Evolutionary conservation across 2,329 filamentous ascomycete species (phyloP).

Genomic region (Cladobotryum mycophilum): DNA sequence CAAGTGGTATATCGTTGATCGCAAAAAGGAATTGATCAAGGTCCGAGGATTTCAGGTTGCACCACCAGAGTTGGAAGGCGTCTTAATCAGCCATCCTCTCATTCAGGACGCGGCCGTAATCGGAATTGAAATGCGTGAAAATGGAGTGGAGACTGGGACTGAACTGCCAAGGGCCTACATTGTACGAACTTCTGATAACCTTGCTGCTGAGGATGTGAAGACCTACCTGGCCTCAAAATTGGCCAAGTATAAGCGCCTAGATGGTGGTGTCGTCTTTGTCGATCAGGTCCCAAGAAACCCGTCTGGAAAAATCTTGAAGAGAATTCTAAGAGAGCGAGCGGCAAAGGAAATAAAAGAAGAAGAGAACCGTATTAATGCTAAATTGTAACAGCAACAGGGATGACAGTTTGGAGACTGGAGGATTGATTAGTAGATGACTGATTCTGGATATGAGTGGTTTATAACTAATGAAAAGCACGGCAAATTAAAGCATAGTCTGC

Average conservation of each 20-base stretch:
- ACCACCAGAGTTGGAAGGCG: conserved; percentile 68
- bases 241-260: conserved; percentile 59
- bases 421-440: too few species aligned
- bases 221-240: conserved; percentile 50
- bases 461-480: too few species aligned
- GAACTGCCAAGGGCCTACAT: conserved; percentile 53
- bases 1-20: conserved; percentile 53
- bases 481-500: too few species aligned
- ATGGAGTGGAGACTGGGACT: conserved; percentile 40
- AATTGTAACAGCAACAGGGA: too few species aligned
- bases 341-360: too few species aligned
- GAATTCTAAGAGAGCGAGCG: conserved; percentile 53
- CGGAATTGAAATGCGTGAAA: conserved; percentile 24
- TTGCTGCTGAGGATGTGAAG: conserved; percentile 39
- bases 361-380: too few species aligned
- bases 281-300: conserved; percentile 64
- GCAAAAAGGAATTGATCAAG: conserved; percentile 59
- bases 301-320: conserved; percentile 63
- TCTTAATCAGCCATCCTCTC: conserved; percentile 61
- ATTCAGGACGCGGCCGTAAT: conserved; percentile 64
- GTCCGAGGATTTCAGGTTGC: conserved; percentile 68
- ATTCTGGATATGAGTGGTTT: too few species aligned
- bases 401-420: too few species aligned
- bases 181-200: conserved; percentile 37
- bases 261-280: conserved; percentile 54